Base-by-base conservation (phyloP, 768 basidiomycete genomes). In the Asterophora lycoperdoides region DNA sequence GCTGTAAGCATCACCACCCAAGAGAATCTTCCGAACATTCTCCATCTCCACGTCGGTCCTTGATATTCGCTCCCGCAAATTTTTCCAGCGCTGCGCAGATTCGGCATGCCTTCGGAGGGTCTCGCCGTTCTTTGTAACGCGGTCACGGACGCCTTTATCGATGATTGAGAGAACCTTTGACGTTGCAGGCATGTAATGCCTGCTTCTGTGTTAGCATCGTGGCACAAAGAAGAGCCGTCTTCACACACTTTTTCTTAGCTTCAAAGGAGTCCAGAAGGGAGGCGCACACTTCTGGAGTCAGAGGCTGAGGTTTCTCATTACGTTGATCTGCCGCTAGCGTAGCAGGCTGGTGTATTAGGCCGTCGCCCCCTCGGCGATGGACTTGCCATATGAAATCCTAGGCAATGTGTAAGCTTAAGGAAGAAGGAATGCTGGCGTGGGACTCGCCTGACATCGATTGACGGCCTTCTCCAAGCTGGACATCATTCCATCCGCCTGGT, bases 401-500 rank as follows among this genome's bases (percentile, higher is more conserved):
- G 28, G 40, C 23, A 13, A 8, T 15, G 20, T 36, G 28, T 23
- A 36, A 39, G 49, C 55, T 26, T 49, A 30, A 52, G 35, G 46
- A 55, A 49, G 20, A n/a, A 29, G 45, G 13, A 23, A 9, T 29
- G 23, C 23, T 23, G n/a, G n/a, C 19, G 37, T 7, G 44, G 34
- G 7, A 63, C 83, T 54, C 59, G 91, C 92, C 73, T 90, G 87
- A 72, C 92, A 94, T 55, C 89, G 82, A 59, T 83, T 84, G 37
- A 95, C 83, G 8, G 89, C 92, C 66, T 95, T 98, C 70, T 97
- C 91, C 56, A 99, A 69, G 60, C 89, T 90, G 23, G 81, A 81
- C 92, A 98, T 95, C 95, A 98, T 96, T 19, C 91, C 92, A 63
- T 93, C 91, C 36, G 95, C 94, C 65, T 97, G 94, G 60, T 93